Percentiles rank a stretch among this genome's conserved stretches.
Evolutionary conservation across 1,284 basidiomycete species (phyloP).

Genomic region (Mycena citricolor): DNA sequence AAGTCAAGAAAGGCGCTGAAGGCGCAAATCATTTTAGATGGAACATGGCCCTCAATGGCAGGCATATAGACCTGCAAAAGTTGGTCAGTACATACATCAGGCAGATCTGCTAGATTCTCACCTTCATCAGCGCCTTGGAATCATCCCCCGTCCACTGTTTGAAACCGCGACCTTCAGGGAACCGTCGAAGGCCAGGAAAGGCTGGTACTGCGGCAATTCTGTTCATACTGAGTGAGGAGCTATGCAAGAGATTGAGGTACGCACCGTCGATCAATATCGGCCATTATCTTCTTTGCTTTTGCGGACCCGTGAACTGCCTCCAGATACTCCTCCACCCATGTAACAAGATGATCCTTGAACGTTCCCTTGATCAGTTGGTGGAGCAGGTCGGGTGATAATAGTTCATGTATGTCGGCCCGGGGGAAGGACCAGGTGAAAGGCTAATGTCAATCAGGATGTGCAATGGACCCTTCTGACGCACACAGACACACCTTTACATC

Average conservation of each 20-base stretch:
- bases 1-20: conserved; percentile 33
- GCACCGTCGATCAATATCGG: conserved; percentile 30
- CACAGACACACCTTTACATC: conserved; percentile 20
- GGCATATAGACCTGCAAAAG: conserved; percentile 29
- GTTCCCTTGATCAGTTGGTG: conserved; percentile 39
- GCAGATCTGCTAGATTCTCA: background rate
- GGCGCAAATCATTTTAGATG: conserved; percentile 24
- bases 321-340: conserved; percentile 28
- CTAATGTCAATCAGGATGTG: conserved; percentile 17
- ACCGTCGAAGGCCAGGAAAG: conserved; percentile 22
- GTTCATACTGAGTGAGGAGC: background rate
- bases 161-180: conserved; percentile 25
- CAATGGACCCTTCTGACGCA: background rate
- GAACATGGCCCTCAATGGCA: conserved; percentile 29
- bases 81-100: too few relatives aligned
- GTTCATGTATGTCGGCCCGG: conserved; percentile 34
- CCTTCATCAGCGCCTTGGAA: conserved; percentile 15
- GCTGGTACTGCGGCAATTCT: conserved; percentile 23
- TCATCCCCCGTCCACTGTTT: conserved; percentile 7
- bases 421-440: conserved; percentile 39
- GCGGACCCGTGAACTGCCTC: background rate
- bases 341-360: conserved; percentile 37
- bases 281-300: conserved; percentile 13
- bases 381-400: conserved; percentile 35
- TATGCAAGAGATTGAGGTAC: conserved; percentile 1